These are phyloP conservation scores for Candida jianshihensis DNA, from an alignment of 805 yeast genomes.

Conservation along the genomic window DNA sequence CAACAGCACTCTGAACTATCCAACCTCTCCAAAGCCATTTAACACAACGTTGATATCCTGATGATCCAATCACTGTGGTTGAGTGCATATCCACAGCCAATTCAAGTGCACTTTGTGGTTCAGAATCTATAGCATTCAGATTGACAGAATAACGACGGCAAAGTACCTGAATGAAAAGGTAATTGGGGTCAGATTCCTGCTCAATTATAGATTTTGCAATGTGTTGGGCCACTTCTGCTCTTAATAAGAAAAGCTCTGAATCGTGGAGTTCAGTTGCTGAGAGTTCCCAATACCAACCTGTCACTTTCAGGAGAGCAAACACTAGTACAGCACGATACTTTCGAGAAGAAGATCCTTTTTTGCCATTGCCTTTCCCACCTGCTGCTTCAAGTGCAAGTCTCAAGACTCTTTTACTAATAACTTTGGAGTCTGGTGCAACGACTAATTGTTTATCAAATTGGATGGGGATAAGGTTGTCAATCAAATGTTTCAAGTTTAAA, in stretches of 20 bases:
- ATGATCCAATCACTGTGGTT: constrained; percentile 65
- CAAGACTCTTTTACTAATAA: constrained; percentile 53
- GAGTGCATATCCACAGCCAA: constrained; percentile 82
- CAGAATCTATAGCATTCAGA: constrained; percentile 52
- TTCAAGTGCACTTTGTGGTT: constrained; percentile 72
- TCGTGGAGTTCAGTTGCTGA: constrained; percentile 57
- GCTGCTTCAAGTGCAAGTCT: constrained; percentile 64
- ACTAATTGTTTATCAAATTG: constrained; percentile 46
- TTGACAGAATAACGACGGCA: constrained; percentile 68
- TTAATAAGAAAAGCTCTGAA: constrained; percentile 49
- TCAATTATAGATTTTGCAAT: constrained; percentile 70
- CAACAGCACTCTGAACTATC: constrained; percentile 69
- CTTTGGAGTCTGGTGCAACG: constrained; percentile 48
- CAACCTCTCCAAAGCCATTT: constrained; percentile 93
- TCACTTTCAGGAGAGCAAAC: constrained; percentile 68
- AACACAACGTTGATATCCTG: constrained; percentile 81
- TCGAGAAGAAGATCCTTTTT: constrained; percentile 43
- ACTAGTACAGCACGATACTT: constrained; percentile 64
- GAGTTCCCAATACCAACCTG: constrained; percentile 68
- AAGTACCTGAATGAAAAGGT: constrained; percentile 66
- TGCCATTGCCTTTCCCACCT: constrained; percentile 66
- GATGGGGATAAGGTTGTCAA: constrained; percentile 67
- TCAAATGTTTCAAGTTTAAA: constrained; percentile 61
- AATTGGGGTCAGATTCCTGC: constrained; percentile 42
- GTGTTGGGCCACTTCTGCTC: constrained; percentile 67